Conservation (phyloP, 306 rosid genomes). For the Acacia confusa region DNA sequence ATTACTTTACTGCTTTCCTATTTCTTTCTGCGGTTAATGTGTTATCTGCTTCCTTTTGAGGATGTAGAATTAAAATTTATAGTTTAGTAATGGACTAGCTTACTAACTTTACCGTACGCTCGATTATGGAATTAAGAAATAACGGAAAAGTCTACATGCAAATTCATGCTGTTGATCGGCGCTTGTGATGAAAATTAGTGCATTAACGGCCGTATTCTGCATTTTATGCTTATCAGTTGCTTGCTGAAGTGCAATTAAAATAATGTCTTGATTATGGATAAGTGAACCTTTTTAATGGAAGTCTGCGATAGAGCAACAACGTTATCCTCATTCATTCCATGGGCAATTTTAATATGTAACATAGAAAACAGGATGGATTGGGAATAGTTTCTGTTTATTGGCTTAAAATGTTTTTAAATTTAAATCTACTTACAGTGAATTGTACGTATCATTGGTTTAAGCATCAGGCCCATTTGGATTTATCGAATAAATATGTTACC, state of each 20-base stretch:
- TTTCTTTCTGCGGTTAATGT: not conserved
- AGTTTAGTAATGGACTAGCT: not conserved
- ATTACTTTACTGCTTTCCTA: not conserved
- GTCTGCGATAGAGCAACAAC: not conserved
- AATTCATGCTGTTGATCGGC: not conserved
- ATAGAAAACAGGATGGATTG: not conserved
- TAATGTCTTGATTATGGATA: not conserved
- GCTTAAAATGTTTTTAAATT: not conserved
- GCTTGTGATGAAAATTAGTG: not conserved
- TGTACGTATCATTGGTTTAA: not conserved
- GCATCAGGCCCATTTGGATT: not conserved
- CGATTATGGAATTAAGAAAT: not conserved
- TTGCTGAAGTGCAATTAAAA: conserved; percentile 15
- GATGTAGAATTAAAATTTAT: not conserved
- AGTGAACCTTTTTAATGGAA: not conserved
- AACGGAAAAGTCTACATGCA: not conserved
- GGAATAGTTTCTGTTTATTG: not conserved
- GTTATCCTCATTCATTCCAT: not conserved
- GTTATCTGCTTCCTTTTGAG: not conserved
- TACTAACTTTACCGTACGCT: not conserved
- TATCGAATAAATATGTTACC: not conserved
- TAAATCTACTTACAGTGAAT: not conserved
- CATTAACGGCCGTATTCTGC: not conserved
- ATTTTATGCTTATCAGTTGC: not conserved
- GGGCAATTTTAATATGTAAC: not conserved